Evolutionary conservation across 1,284 basidiomycete species (phyloP).

Genomic region (Rhizoctonia solani): DNA sequence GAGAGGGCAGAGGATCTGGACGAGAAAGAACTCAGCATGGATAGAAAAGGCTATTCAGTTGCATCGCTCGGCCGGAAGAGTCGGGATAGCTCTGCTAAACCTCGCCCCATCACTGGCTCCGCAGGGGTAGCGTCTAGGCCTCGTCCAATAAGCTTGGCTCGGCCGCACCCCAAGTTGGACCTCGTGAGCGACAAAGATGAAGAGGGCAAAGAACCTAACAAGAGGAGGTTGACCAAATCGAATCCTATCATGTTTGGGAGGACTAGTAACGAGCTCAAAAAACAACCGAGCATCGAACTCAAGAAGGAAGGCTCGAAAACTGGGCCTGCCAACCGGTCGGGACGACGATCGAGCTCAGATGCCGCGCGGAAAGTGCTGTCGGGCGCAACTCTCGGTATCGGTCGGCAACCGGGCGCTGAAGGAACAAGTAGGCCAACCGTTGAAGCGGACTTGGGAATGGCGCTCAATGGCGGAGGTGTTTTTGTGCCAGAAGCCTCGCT

Average conservation of each 20-base stretch:
- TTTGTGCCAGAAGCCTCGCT: background rate
- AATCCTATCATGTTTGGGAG: constrained; percentile 11
- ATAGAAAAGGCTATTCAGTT: constrained; percentile 15
- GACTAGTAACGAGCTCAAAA: background rate
- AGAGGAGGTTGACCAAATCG: constrained; percentile 27
- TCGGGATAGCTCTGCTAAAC: background rate
- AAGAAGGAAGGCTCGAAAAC: too few relatives aligned
- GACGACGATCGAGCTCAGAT: constrained; percentile 7
- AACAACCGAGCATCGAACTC: background rate
- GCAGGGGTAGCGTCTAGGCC: background rate
- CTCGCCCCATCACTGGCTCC: background rate
- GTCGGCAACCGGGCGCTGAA: background rate
- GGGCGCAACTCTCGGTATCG: background rate
- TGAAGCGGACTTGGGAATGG: background rate
- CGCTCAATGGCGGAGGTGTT: constrained; percentile 21
- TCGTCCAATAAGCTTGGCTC: background rate
- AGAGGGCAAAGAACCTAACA: background rate
- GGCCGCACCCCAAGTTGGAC: constrained; percentile 2
- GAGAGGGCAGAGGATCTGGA: background rate
- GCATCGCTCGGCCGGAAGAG: background rate
- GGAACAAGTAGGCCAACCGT: background rate
- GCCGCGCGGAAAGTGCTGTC: background rate
- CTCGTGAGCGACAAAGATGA: constrained; percentile 1
- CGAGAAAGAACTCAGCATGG: background rate
- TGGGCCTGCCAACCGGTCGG: background rate